A percentile compares a stretch with the other conserved stretches of the same genome.
Conservation (phyloP, 2,329 filamentous ascomycete species). For the Botrytis aclada region DNA sequence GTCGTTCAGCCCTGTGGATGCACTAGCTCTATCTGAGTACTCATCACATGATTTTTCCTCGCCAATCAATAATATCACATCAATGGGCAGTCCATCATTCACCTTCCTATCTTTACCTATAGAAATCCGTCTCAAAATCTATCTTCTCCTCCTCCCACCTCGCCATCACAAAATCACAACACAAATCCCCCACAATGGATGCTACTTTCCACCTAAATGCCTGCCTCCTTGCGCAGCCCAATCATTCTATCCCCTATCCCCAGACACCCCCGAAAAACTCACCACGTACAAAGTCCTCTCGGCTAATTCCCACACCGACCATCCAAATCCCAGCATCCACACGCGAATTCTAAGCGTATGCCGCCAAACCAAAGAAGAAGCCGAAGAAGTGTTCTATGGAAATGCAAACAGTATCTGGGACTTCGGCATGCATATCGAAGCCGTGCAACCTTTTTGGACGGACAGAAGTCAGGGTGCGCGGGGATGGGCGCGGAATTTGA, state of each 20-base stretch:
- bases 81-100: slow-evolving; percentile 19
- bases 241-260: slow-evolving; percentile 29
- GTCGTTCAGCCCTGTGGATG: neutral
- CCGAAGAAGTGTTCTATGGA: slow-evolving; percentile 31
- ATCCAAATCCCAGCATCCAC: slow-evolving; percentile 22
- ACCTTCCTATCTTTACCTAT: slow-evolving; percentile 32
- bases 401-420: slow-evolving; percentile 25
- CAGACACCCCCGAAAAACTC: slow-evolving; percentile 18
- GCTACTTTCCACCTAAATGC: slow-evolving; percentile 28
- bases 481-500: slow-evolving; percentile 24
- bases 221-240: slow-evolving; percentile 22
- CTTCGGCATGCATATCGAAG: slow-evolving; percentile 31
- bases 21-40: neutral
- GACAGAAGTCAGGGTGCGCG: slow-evolving; percentile 28
- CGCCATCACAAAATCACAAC: slow-evolving; percentile 33
- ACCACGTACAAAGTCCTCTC: slow-evolving; percentile 34
- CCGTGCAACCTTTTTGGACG: slow-evolving; percentile 26
- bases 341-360: slow-evolving; percentile 25
- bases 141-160: slow-evolving; percentile 31
- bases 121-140: slow-evolving; percentile 35
- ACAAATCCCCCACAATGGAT: slow-evolving; percentile 32
- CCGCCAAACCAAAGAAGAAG: slow-evolving; percentile 27
- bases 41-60: slow-evolving; percentile 5
- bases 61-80: neutral
- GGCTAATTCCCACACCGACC: slow-evolving; percentile 25